Evolutionary conservation across 495 filamentous ascomycete genomes (phyloP), one percentile per base, ranked within the genome.

Genomic region (Elasticomyces elasticus): DNA sequence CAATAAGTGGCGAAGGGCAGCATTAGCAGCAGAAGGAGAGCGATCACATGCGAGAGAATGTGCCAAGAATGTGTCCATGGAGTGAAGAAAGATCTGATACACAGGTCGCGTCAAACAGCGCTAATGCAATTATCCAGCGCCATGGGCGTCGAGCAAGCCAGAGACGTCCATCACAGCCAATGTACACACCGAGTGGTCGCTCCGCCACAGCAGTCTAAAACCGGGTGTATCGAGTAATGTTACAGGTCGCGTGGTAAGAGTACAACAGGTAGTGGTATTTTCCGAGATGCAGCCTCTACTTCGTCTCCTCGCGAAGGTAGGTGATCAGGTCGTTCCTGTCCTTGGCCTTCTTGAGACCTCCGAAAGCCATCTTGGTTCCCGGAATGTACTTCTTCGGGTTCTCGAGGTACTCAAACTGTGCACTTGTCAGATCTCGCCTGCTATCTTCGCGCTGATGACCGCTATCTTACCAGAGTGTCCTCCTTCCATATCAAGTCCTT

Each of bases 351-450:
- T 99, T 99, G 63, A 99, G 78, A 69, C 92, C 92, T 76, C 92
- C 92, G 72, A 99, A 99, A 67, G 92, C 92, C 92, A 99, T 99
- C 88, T 99, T 99, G 73, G 92, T 99, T 63, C 92, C 92, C 65
- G 92, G 94, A 59, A 99, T 97, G 82, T 82, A 91, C 74, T 91
- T 91, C 78, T 91, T 91, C 62, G 86, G 86, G 78, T 91, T 91
- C 75, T 91, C 86, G 66, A 91, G 83, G 78, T 91, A 91, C 57
- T 81, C 74, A 69, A 88, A 91, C 86, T 87, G 62, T 53, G 49
- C 2, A 22, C 52, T 46, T 40, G 15, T 42, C 23, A 17, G 10
- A 15, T 7, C n/a, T 9, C 44, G 22, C 4, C 37, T 5, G 10
- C 28, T 11, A 28, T 10, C 1, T 25, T n/a, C 3, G 1, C 11